Conservation (phyloP, 345 rosid genomes). For the Melaleuca quinquenervia region DNA sequence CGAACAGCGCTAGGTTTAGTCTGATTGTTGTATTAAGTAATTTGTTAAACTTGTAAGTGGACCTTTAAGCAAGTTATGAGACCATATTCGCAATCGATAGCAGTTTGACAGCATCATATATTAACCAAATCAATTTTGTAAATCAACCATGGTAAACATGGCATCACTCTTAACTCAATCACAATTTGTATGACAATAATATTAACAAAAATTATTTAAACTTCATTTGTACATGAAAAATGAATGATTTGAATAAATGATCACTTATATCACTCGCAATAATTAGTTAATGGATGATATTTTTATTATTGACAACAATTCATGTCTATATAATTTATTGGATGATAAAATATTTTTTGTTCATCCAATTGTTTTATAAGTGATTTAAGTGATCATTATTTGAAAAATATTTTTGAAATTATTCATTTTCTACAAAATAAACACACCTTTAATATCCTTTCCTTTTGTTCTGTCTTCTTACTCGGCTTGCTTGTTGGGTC, state of each 20-base stretch:
- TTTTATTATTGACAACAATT: not conserved
- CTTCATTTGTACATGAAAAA: not conserved
- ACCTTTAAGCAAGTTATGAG: not conserved
- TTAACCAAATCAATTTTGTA: not conserved
- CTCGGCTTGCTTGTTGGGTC: not conserved
- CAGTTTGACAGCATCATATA: not conserved
- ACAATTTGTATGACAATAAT: not conserved
- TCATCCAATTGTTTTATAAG: not conserved
- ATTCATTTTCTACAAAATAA: not conserved
- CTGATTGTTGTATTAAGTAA: not conserved
- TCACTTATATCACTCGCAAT: not conserved
- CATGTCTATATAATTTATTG: not conserved
- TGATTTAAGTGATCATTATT: not conserved
- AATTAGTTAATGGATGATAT: not conserved
- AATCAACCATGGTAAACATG: not conserved
- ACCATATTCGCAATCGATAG: not conserved
- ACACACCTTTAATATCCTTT: not conserved
- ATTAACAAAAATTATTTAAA: not conserved
- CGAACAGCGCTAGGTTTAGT: not conserved
- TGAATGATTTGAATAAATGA: not conserved
- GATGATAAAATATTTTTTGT: not conserved
- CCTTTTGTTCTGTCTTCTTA: not conserved
- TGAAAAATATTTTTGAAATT: not conserved
- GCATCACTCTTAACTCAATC: not conserved
- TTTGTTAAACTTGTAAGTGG: not conserved